Evolutionary conservation across 2,329 filamentous ascomycete genomes (phyloP).

Genomic region (Fusarium proliferatum): DNA sequence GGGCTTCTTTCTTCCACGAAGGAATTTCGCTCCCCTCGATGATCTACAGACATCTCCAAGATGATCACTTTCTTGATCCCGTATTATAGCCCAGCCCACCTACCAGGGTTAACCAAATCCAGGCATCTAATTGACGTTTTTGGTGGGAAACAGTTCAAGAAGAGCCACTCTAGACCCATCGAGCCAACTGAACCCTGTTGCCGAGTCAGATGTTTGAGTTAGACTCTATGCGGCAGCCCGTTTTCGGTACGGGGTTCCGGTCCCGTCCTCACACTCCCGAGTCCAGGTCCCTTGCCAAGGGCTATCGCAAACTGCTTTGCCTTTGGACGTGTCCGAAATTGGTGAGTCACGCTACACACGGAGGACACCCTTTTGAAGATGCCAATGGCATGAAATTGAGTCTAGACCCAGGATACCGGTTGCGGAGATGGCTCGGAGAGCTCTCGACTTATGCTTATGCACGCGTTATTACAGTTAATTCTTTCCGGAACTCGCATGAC

Average conservation of each 20-base stretch:
- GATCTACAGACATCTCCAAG: neutral
- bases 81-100: neutral
- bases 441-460: conserved; percentile 6
- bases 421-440: conserved; percentile 29
- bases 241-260: conserved; percentile 31
- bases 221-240: conserved; percentile 33
- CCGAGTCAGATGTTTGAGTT: conserved; percentile 42
- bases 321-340: conserved; percentile 18
- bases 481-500: conserved; percentile 14
- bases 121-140: conserved; percentile 33
- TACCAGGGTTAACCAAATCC: conserved; percentile 40
- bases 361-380: neutral
- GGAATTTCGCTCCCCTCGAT: neutral
- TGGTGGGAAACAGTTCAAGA: conserved; percentile 37
- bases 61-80: neutral
- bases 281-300: conserved; percentile 28
- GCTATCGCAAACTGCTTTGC: conserved; percentile 12
- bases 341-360: conserved; percentile 34
- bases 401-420: conserved; percentile 14
- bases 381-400: conserved; percentile 9
- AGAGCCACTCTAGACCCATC: conserved; percentile 24
- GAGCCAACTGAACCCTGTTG: conserved; percentile 45
- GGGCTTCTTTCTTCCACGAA: neutral
- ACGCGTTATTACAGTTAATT: conserved; percentile 17
- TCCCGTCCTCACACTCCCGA: conserved; percentile 22